phyloP scores from a whole-genome alignment of 768 basidiomycete genomes.

The Boletus pseudo-olivaceus region DNA sequence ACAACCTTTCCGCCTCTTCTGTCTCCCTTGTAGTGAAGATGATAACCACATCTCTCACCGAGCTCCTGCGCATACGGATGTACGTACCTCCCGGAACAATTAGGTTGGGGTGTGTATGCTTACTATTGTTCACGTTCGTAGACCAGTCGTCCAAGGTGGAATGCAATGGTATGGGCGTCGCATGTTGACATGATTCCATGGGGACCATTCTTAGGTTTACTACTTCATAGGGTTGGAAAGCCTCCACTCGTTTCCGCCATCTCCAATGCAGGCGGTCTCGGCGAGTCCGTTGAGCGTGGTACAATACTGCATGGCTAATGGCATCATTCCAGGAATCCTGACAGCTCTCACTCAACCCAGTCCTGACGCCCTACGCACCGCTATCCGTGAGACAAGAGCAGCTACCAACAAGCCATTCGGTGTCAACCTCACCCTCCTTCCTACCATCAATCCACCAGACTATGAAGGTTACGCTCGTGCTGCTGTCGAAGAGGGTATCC shows the following conservation, averaged over 20 bases:
- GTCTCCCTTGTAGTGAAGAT: slow-evolving; percentile 19
- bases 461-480: slow-evolving; percentile 81
- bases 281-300: slow-evolving; percentile 33
- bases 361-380: slow-evolving; percentile 74
- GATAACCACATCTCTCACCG: slow-evolving; percentile 56
- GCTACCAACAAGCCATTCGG: slow-evolving; percentile 76
- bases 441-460: slow-evolving; percentile 86
- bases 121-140: slow-evolving; percentile 22
- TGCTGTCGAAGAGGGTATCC: slow-evolving; percentile 84
- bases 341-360: slow-evolving; percentile 87
- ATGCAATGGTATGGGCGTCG: slow-evolving; percentile 72
- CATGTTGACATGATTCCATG: not conserved
- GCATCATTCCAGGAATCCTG: slow-evolving; percentile 53
- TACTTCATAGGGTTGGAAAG: slow-evolving; percentile 65
- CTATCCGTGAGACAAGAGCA: slow-evolving; percentile 73
- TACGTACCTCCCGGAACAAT: slow-evolving; percentile 32
- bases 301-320: not conserved
- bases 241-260: slow-evolving; percentile 74
- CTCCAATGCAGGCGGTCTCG: slow-evolving; percentile 79
- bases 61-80: slow-evolving; percentile 65
- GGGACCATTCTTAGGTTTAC: not conserved
- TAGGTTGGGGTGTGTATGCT: not conserved
- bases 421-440: slow-evolving; percentile 84
- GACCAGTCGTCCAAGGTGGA: slow-evolving; percentile 82
- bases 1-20: not conserved